Evolutionary conservation across 768 basidiomycete species (phyloP), one percentile per base, ranked within the genome.

Genomic region (Lenzites betulinus): DNA sequence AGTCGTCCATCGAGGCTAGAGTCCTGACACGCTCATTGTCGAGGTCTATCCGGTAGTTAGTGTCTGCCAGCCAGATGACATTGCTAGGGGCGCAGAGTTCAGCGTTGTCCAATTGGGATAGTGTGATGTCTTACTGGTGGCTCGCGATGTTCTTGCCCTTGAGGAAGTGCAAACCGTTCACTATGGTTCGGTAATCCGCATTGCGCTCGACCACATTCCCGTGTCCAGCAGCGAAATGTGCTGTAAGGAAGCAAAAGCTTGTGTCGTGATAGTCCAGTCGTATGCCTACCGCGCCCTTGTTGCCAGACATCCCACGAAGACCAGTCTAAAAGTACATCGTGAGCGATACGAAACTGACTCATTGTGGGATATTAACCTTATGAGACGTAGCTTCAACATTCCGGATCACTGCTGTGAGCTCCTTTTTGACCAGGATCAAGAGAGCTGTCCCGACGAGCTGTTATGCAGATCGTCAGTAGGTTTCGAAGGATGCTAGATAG

Each of bases 141-240:
- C 87, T 89, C 18, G 82, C 78, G 25, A 98, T 95, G 0, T 83
- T 90, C 73, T 93, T 95, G 18, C 96, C 97, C 66, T 88, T 87
- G 50, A 89, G 81, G 72, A 99, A 99, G 62, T 92, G 90, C 35
- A 99, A 71, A 1, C 90, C 93, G 51, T 83, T 81, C 11, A 80
- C 80, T 55, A 99, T 96, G 7, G 97, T 98, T 55, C 82, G 78
- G 69, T 95, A 98, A 74, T 99, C 97, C 12, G 87, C 82, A 68
- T 98, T 95, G 26, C 97, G 83, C 71, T 98, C 97, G 35, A 89
- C 88, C 3, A 93, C 79, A 67, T 96, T 96, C 7, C 82, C 70
- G 69, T 97, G 95, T 7, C 97, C 97, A n/a, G 97, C 95, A 16
- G 97, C 95, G 42, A 98, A 82, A 74, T 98, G 97, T 3, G 93